Evolutionary conservation across 1,284 basidiomycete species (phyloP).

Genomic region (Cystobasidium slooffiae): DNA sequence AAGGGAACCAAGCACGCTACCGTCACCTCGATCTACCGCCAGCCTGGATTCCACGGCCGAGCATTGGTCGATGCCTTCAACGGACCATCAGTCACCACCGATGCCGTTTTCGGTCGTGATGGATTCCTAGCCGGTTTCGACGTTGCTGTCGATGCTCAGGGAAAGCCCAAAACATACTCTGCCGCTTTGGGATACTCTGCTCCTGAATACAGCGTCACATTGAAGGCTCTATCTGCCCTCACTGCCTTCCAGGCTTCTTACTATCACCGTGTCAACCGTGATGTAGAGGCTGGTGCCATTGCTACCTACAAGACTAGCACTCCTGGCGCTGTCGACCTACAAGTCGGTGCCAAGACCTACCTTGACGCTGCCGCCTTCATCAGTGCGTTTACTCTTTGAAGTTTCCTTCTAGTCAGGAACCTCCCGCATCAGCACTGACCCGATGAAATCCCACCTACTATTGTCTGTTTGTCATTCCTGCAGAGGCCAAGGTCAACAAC

Average conservation of each 20-base stretch:
- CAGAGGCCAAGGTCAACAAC: slow-evolving; percentile 97
- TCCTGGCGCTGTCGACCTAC: slow-evolving; percentile 84
- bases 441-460: slow-evolving; percentile 61
- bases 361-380: slow-evolving; percentile 59
- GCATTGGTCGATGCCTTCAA: slow-evolving; percentile 93
- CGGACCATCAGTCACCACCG: slow-evolving; percentile 96
- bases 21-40: slow-evolving; percentile 87
- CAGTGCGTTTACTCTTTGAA: slow-evolving; percentile 36
- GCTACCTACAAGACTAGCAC: slow-evolving; percentile 93
- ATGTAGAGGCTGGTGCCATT: slow-evolving; percentile 98
- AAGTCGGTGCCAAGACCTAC: slow-evolving; percentile 91
- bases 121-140: slow-evolving; percentile 97
- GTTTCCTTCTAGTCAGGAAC: no score
- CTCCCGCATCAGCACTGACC: slow-evolving; percentile 58
- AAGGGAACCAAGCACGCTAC: slow-evolving; percentile 78
- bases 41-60: slow-evolving; percentile 92
- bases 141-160: slow-evolving; percentile 93
- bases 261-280: slow-evolving; percentile 94
- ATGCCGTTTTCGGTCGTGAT: slow-evolving; percentile 75
- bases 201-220: slow-evolving; percentile 92
- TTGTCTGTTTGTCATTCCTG: not conserved
- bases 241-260: slow-evolving; percentile 93
- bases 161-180: slow-evolving; percentile 89
- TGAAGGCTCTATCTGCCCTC: slow-evolving; percentile 94
- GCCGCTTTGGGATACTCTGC: slow-evolving; percentile 92